Evolutionary conservation across 2,329 filamentous ascomycete species (phyloP), one percentile per base, ranked within the genome.

Genomic region (Ascochyta fabae): DNA sequence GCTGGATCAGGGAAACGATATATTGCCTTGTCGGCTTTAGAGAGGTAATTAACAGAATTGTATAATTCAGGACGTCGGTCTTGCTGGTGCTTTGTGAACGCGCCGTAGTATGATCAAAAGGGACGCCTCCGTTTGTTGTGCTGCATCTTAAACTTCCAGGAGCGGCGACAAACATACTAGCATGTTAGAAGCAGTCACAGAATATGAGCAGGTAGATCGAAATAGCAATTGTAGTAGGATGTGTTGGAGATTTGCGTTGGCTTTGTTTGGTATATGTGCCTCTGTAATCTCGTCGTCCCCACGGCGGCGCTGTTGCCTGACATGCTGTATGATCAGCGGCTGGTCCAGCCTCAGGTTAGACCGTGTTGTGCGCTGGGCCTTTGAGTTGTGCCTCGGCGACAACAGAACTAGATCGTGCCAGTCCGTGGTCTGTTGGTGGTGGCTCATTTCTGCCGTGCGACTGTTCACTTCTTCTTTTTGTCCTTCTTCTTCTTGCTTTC

Each of bases 391-490:
- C 9, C 15, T 26, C 31, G 36, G 10, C 19, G 6, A 27, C 29
- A 1, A 16, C 31, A 31, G 31, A 7, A 43, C 42, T 33, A 31
- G 3, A 22, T 41, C 19, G 19, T 33, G 27, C 36, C 39, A 26
- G 34, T n/a, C 34, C 24, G 26, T 5, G 9, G 10, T 16, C 7
- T 35, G 12, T 22, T 34, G 36, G 26, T 35, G 22, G 24, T 23
- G 42, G 31, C 15, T 26, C 33, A 27, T 6, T 13, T 44, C 15
- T n/a, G 7, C 15, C 12, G 7, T 23, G 5, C 27, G 27, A 3
- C 13, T 16, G 22, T 33, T 73, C 62, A 73, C 60, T 74, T 75
- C 58, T 75, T 75, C 65, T 75, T 75, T 56, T 75, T 75, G 43
- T 74, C 70, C 61, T 75, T 75, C 58, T 74, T 75, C 52, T 73